Conservation (phyloP, 805 yeast genomes). For the Candida manassasensis region DNA sequence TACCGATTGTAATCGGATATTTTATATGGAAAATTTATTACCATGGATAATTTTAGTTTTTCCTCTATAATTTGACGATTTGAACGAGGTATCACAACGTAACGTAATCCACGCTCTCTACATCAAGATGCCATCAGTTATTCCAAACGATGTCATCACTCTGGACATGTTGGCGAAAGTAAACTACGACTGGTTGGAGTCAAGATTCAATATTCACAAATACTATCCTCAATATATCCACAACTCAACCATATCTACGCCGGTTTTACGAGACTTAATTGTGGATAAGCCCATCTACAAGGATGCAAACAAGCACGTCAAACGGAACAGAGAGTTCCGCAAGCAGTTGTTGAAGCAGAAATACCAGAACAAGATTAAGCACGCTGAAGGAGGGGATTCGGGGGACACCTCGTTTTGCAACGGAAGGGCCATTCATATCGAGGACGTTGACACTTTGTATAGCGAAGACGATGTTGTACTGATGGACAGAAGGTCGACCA, state of each 20-base stretch:
- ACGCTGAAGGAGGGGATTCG: background rate
- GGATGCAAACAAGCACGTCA: conserved; percentile 31
- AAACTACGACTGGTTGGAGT: conserved; percentile 34
- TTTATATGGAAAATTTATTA: no score
- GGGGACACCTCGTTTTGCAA: background rate
- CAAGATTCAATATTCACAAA: conserved; percentile 29
- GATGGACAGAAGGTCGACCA: conserved; percentile 1
- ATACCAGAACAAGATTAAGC: background rate
- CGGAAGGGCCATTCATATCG: background rate
- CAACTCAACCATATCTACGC: conserved; percentile 33
- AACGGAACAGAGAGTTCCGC: conserved; percentile 1
- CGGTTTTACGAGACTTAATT: conserved; percentile 29
- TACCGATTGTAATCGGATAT: no score
- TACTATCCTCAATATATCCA: conserved; percentile 37
- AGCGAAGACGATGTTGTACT: background rate
- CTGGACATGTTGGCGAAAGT: conserved; percentile 9
- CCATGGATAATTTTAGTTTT: no score
- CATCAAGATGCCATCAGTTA: conserved; percentile 1
- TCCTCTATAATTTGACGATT: no score
- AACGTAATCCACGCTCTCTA: no score
- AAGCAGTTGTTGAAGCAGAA: background rate
- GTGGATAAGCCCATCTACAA: conserved; percentile 37
- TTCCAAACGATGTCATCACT: conserved; percentile 2
- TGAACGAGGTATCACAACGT: no score
- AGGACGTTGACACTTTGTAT: background rate